Base-by-base conservation (phyloP, 257 asterid species). In the Paraleonurus japonicus region DNA sequence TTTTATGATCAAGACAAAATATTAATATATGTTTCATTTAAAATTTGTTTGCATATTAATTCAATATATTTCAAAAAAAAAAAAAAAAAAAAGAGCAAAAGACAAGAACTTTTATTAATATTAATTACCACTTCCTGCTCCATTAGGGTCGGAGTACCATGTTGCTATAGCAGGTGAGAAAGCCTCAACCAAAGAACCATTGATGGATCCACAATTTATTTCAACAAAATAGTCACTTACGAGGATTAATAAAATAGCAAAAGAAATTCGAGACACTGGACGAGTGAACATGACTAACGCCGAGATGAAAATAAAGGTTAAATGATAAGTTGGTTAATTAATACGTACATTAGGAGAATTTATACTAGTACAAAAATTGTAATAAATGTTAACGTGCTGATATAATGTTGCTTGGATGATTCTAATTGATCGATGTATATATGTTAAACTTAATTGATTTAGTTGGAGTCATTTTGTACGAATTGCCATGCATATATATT, bases 81-180 rank as follows among this genome's bases (percentile, higher is more conserved):
- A 1, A 6, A 0, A 32, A 32, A 32, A 32, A 4, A 32, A 32
- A 32, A 32, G 37, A 4, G 33, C 5, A 4, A 30, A 0, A 4
- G 4, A 6, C 0, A 10, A 15, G 13, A 2, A 39, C 8, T 39
- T 7, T 7, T 41, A 41, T 41, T 41, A 41, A 10, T 41, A 13
- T 1, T 45, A n/a, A 59, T 70, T 70, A 77, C 76, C 79, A 45
- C 79, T 74, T 69, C 82, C 82, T 0, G 76, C 1, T 33, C 76
- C 80, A 5, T 32, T 54, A 3, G 75, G 76, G 7, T 3, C 7
- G 0, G 74, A 78, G 15, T 78, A 78, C 76, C 76, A 78, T 8
- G 82, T 78, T 1, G 79, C 82, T 0, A 78, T 62, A 0, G 76
- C 82, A 13, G 64, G 23, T 2, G 43, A 41, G 47, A 72, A 78